These are phyloP conservation scores for Ganoderma multipileum DNA, from an alignment of 1,284 basidiomycete species.

Conservation along the genomic window DNA sequence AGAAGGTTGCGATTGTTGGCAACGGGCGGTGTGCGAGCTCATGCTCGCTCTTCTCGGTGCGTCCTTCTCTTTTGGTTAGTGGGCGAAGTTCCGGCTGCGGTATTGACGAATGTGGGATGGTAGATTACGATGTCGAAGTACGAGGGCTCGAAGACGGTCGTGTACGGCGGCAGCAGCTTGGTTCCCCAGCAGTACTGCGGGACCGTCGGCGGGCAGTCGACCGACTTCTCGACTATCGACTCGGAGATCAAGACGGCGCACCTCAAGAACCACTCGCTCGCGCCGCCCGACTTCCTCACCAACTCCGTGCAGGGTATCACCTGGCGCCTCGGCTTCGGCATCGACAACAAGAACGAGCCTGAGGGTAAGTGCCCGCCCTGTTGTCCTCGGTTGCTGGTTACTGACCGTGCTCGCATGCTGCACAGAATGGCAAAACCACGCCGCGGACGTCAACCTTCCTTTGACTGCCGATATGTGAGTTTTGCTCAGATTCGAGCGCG, in stretches of 20 bases:
- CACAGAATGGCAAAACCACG: constrained; percentile 66
- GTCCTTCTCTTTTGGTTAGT: constrained; percentile 10
- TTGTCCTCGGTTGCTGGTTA: background rate
- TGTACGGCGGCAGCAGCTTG: constrained; percentile 58
- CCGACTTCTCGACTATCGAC: constrained; percentile 60
- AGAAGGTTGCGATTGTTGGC: constrained; percentile 61
- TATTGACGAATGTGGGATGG: constrained; percentile 9
- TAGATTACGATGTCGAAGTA: constrained; percentile 69
- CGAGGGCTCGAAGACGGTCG: constrained; percentile 62
- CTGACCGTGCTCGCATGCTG: constrained; percentile 6
- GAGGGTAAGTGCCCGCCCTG: constrained; percentile 49
- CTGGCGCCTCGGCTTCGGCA: constrained; percentile 67
- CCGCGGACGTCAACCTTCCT: constrained; percentile 57
- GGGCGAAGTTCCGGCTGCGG: too few relatives aligned
- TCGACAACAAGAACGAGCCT: constrained; percentile 55
- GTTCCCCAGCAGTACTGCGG: constrained; percentile 65
- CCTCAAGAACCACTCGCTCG: constrained; percentile 62
- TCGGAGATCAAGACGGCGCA: constrained; percentile 63
- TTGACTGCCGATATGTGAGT: constrained; percentile 56
- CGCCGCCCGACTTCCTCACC: constrained; percentile 63
- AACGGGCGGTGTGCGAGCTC: constrained; percentile 62
- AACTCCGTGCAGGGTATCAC: constrained; percentile 66
- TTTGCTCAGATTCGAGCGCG: background rate
- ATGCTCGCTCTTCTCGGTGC: constrained; percentile 65
- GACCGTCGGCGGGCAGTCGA: constrained; percentile 66